phyloP scores from a whole-genome alignment of 2,329 filamentous ascomycete species.

The Colletotrichum destructivum region DNA sequence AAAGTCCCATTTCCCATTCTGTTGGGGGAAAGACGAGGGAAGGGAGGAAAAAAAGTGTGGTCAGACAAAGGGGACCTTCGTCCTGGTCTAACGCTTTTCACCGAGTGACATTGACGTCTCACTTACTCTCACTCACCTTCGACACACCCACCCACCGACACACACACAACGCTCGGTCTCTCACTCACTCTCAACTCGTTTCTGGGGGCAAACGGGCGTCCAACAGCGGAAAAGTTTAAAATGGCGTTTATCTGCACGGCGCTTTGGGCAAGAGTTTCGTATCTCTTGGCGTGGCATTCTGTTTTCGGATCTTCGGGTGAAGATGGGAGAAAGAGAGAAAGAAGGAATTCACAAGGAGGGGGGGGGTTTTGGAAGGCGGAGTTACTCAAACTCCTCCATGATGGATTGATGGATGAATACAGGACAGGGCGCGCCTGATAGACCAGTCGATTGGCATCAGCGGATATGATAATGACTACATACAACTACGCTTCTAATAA shows the following conservation, averaged over 20 bases:
- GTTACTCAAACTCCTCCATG: background rate
- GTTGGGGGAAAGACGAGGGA: conserved; percentile 2
- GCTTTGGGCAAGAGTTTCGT: conserved; percentile 38
- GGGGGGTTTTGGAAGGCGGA: background rate
- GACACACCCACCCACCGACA: background rate
- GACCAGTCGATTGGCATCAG: background rate
- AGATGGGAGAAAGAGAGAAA: background rate
- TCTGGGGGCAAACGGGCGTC: conserved; percentile 6
- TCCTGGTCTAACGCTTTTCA: background rate
- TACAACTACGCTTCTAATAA: conserved; percentile 10
- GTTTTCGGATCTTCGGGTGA: conserved; percentile 27
- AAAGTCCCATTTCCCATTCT: no score
- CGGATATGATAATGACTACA: conserved; percentile 20
- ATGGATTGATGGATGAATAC: background rate
- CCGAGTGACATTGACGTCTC: background rate
- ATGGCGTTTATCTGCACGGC: conserved; percentile 26
- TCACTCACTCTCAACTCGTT: background rate
- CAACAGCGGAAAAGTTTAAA: conserved; percentile 30
- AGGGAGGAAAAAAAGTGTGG: background rate
- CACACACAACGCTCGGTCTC: background rate
- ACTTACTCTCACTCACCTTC: background rate
- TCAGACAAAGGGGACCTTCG: background rate
- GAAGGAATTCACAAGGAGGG: background rate
- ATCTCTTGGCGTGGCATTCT: conserved; percentile 28
- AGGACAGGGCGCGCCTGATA: conserved; percentile 11